Evolutionary conservation across 768 basidiomycete genomes (phyloP).

Genomic region (Termitomyces titanicus): DNA sequence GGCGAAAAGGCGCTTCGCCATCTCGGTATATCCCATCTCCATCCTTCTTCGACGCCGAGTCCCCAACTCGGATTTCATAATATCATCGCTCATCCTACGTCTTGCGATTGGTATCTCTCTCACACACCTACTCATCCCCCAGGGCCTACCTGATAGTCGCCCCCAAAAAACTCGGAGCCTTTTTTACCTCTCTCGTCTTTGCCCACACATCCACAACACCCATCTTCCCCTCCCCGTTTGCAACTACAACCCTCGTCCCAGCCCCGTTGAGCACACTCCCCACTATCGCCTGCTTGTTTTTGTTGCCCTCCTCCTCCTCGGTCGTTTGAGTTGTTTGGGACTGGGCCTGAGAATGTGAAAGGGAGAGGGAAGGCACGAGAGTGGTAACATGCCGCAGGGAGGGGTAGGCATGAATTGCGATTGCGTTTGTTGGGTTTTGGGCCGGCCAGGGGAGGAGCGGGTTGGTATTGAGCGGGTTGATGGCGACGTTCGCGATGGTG

Average conservation of each 20-base stretch:
- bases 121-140: neutral
- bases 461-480: neutral
- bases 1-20: neutral
- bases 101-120: neutral
- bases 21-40: neutral
- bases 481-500: neutral
- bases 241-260: slow-evolving; percentile 52
- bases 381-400: slow-evolving; percentile 1
- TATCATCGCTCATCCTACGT: neutral
- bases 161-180: slow-evolving; percentile 27
- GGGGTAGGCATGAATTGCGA: neutral
- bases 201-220: slow-evolving; percentile 41
- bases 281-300: slow-evolving; percentile 44
- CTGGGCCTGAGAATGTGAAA: neutral
- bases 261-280: slow-evolving; percentile 53
- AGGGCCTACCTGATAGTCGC: slow-evolving; percentile 16
- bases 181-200: slow-evolving; percentile 35
- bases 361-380: neutral
- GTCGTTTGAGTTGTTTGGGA: neutral
- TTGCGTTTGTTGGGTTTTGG: neutral
- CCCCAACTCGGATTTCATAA: neutral
- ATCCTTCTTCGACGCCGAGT: neutral
- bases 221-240: slow-evolving; percentile 17
- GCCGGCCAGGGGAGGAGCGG: neutral
- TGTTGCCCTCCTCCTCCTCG: slow-evolving; percentile 37